Evolutionary conservation across 768 basidiomycete genomes (phyloP).

Genomic region (Collybia sordida): DNA sequence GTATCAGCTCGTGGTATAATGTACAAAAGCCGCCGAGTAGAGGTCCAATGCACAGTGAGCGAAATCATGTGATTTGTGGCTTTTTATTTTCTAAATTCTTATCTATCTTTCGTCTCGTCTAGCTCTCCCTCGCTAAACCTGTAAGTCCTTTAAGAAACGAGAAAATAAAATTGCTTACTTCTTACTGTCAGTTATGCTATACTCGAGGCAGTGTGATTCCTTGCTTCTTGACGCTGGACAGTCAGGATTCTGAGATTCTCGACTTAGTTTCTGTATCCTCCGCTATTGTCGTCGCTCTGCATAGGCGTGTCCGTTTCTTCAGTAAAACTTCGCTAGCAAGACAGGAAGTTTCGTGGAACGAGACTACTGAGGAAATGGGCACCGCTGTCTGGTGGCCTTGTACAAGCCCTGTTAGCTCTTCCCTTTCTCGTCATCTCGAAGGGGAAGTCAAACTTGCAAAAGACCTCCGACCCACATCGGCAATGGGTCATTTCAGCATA

Average conservation of each 20-base stretch:
- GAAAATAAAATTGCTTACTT: neutral
- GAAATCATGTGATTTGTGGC: neutral
- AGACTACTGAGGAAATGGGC: slow-evolving; percentile 42
- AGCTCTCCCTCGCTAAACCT: slow-evolving; percentile 49
- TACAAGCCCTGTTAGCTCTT: slow-evolving; percentile 22
- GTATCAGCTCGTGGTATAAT: slow-evolving; percentile 40
- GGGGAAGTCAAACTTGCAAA: slow-evolving; percentile 54
- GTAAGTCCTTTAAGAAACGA: slow-evolving; percentile 23
- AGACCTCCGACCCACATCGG: slow-evolving; percentile 48
- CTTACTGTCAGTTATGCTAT: slow-evolving; percentile 37
- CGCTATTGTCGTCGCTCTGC: slow-evolving; percentile 36
- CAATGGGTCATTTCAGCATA: slow-evolving; percentile 51
- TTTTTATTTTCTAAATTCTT: neutral
- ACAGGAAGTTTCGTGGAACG: slow-evolving; percentile 43
- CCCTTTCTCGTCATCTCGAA: slow-evolving; percentile 41
- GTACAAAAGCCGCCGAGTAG: slow-evolving; percentile 36
- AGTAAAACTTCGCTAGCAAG: slow-evolving; percentile 33
- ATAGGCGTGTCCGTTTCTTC: slow-evolving; percentile 42
- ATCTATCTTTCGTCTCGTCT: neutral
- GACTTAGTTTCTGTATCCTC: slow-evolving; percentile 42
- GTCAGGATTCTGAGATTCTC: slow-evolving; percentile 34
- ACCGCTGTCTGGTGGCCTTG: slow-evolving; percentile 51
- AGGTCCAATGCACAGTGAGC: slow-evolving; percentile 43
- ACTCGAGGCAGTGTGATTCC: slow-evolving; percentile 50
- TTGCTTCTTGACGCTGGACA: slow-evolving; percentile 42